Percentiles rank a stretch among this genome's conserved stretches.
These are phyloP conservation scores for Fusarium sterilihyphosum DNA, from an alignment of 2,329 filamentous ascomycete species.

Conservation along the genomic window DNA sequence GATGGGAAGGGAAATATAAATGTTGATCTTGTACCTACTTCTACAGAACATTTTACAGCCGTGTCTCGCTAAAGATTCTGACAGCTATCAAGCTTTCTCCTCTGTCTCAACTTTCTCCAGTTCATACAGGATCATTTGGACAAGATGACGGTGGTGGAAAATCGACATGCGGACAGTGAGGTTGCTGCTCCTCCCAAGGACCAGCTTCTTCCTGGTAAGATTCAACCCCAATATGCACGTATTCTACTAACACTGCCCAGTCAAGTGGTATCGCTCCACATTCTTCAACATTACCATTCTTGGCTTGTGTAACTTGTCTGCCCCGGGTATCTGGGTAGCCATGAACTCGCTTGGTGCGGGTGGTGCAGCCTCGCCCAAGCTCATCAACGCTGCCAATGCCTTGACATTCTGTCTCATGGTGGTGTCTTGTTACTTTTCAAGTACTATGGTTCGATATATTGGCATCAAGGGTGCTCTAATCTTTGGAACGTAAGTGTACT, in stretches of 20 bases:
- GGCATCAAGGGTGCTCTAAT: slow-evolving; percentile 77
- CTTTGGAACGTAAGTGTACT: slow-evolving; percentile 67
- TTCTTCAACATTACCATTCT: slow-evolving; percentile 79
- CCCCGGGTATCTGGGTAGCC: slow-evolving; percentile 77
- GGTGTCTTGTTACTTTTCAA: slow-evolving; percentile 73
- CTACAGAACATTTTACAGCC: background rate
- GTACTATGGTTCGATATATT: slow-evolving; percentile 70
- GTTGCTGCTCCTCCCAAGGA: slow-evolving; percentile 42
- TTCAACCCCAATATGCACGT: too few relatives aligned
- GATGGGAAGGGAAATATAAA: slow-evolving; percentile 33
- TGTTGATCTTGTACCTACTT: slow-evolving; percentile 14
- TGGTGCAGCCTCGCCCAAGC: slow-evolving; percentile 69
- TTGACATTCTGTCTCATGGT: slow-evolving; percentile 80
- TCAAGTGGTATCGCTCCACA: slow-evolving; percentile 76
- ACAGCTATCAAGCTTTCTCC: background rate
- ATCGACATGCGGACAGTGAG: slow-evolving; percentile 37
- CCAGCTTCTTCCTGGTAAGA: slow-evolving; percentile 45
- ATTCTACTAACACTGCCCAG: slow-evolving; percentile 45
- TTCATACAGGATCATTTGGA: background rate
- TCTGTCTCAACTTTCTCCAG: background rate
- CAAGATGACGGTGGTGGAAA: slow-evolving; percentile 27
- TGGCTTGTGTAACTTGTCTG: slow-evolving; percentile 75
- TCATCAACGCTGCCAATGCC: slow-evolving; percentile 77
- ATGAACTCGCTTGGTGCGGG: slow-evolving; percentile 80
- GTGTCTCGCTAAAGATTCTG: background rate